Evolutionary conservation across 1,284 basidiomycete genomes (phyloP).

Genomic region (Ceratobasidium sp.): DNA sequence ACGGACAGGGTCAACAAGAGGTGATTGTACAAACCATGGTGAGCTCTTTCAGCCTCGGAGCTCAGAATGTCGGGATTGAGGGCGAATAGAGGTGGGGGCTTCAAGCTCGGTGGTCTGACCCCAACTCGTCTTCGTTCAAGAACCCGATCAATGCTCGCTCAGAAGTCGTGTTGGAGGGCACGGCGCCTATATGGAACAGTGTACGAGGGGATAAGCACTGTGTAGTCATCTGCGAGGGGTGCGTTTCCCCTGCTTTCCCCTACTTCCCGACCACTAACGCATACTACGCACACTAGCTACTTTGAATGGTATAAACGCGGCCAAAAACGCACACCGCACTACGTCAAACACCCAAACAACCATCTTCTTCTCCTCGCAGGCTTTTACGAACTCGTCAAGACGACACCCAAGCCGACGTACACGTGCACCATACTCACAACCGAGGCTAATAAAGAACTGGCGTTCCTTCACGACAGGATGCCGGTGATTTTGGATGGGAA

Average conservation of each 20-base stretch:
- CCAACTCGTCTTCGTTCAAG: conserved; percentile 65
- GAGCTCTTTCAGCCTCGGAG: neutral
- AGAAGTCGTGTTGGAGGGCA: conserved; percentile 79
- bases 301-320: conserved; percentile 92
- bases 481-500: conserved; percentile 82
- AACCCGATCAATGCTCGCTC: conserved; percentile 91
- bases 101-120: conserved; percentile 85
- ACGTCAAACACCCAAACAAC: conserved; percentile 72
- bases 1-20: conserved; percentile 50
- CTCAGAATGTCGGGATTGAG: conserved; percentile 54
- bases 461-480: conserved; percentile 91
- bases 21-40: conserved; percentile 44
- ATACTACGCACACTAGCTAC: conserved; percentile 64
- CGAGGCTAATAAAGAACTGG: conserved; percentile 69
- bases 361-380: conserved; percentile 88
- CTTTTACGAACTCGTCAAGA: conserved; percentile 78
- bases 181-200: conserved; percentile 80
- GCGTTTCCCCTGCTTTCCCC: conserved; percentile 49
- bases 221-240: conserved; percentile 83
- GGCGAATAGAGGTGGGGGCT: conserved; percentile 87
- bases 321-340: conserved; percentile 81
- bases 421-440: conserved; percentile 94
- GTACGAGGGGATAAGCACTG: conserved; percentile 84
- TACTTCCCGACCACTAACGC: conserved; percentile 29
- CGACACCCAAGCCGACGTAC: conserved; percentile 73